Evolutionary conservation across 2,329 filamentous ascomycete genomes (phyloP).

Genomic region (Ceratocystis colombiana): DNA sequence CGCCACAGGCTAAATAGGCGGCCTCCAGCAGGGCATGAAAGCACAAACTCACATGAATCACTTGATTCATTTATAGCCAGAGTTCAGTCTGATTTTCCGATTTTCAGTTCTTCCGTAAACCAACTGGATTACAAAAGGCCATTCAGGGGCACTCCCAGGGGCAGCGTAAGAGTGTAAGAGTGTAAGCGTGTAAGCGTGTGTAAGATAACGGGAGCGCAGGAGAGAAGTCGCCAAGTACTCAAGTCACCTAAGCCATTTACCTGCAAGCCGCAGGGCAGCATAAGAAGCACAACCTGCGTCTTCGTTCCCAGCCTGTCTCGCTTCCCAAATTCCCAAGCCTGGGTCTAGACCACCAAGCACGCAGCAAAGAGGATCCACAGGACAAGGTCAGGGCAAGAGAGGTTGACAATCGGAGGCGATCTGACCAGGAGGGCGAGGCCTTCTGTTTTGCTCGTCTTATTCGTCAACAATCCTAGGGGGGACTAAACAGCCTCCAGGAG

Average conservation of each 20-base stretch:
- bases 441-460: background rate
- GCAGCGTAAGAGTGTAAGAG: background rate
- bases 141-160: constrained; percentile 15
- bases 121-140: background rate
- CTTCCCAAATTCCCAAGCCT: background rate
- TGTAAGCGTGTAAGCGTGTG: no score
- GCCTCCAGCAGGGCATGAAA: background rate
- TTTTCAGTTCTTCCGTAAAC: background rate
- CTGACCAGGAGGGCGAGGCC: background rate
- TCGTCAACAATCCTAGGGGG: background rate
- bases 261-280: background rate
- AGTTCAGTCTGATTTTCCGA: background rate
- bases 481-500: background rate
- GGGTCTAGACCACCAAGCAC: background rate
- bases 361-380: background rate
- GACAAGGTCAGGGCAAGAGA: background rate
- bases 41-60: background rate
- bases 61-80: background rate
- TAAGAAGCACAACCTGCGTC: background rate
- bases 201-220: no score
- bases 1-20: background rate
- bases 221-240: background rate
- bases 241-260: background rate
- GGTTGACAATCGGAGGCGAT: background rate
- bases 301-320: background rate